Conservation (phyloP, 1,139 yeast species). For the Diutina mesorugosa region DNA sequence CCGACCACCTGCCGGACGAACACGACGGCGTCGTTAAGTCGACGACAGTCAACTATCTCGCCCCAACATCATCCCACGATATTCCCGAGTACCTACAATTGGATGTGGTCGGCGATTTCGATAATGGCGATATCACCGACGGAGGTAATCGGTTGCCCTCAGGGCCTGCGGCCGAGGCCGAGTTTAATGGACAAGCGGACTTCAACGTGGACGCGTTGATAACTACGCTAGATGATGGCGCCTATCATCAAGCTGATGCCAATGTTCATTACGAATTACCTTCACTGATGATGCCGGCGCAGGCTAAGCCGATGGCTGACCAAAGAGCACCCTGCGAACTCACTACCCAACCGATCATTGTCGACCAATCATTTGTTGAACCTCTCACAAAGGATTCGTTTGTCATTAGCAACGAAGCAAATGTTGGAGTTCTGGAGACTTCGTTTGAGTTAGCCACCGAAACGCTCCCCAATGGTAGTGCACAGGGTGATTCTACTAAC, state of each 20-base stretch:
- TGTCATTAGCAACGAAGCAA: no score
- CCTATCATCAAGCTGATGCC: no score
- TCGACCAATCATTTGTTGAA: no score
- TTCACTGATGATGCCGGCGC: no score
- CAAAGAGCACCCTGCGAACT: no score
- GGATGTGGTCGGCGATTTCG: background rate
- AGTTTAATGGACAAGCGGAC: background rate
- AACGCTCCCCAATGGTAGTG: background rate
- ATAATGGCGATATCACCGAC: background rate
- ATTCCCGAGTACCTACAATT: background rate
- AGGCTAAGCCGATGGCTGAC: no score
- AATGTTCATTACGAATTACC: no score
- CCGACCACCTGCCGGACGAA: constrained; percentile 2
- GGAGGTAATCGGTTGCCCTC: no score
- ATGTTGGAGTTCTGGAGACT: no score
- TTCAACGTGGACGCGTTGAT: background rate
- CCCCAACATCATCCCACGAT: background rate
- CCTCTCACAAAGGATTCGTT: no score
- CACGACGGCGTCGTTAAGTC: background rate
- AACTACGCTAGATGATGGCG: no score
- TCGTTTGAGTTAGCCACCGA: background rate
- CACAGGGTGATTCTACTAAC: background rate
- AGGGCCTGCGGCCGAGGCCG: background rate
- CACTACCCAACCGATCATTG: no score
- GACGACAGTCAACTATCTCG: background rate